Base-by-base conservation (phyloP, 306 rosid genomes). In the Cucurbita ficifolia region DNA sequence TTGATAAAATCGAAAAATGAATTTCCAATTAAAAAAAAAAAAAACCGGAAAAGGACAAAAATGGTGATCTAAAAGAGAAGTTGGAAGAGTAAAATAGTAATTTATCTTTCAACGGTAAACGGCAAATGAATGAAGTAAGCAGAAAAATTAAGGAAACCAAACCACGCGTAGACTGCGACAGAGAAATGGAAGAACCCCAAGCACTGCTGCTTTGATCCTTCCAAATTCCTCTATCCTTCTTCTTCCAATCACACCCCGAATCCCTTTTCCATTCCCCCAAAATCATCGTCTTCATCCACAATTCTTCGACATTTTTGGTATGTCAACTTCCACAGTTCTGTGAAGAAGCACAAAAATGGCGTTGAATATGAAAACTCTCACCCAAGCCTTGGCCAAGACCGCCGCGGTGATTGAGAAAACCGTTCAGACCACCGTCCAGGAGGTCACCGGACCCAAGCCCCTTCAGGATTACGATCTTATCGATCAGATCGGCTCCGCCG, bases 331-430 rank as follows among this genome's bases (percentile, higher is more conserved):
- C 11, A 65, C 72, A 43, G 38, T 24, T 22, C 53, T 22, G 50
- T 24, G 40, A 58, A 61, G 68, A 36, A 22, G 17, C 10, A 1
- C 14, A 49, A 75, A 39, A 39, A 90, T 89, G 98, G 87, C 98
- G 54, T 78, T 94, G 65, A 94, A 94, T 80, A 94, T 94, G 96
- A 94, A 94, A 84, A 85, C 95, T 83, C 89, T 94, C 73, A 89
- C 96, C 69, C 99, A 94, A 84, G 99, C 97, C 52, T 51, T 91
- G n/a, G 99, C 99, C 58, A 94, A 94, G 82, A 88, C 99, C 78
- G 95, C 97, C 0, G 97, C 99, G 55, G 97, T 91, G 0, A 94
- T 94, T 53, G 99, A 94, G 77, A 94, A 91, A 76, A 89, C 70
- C 18, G 99, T 94, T 0, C 92, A 86, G 71, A 94, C 95, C 53